Evolutionary conservation across 208 protist species (phyloP).

Genomic region (Tritrichomonas musculus): DNA sequence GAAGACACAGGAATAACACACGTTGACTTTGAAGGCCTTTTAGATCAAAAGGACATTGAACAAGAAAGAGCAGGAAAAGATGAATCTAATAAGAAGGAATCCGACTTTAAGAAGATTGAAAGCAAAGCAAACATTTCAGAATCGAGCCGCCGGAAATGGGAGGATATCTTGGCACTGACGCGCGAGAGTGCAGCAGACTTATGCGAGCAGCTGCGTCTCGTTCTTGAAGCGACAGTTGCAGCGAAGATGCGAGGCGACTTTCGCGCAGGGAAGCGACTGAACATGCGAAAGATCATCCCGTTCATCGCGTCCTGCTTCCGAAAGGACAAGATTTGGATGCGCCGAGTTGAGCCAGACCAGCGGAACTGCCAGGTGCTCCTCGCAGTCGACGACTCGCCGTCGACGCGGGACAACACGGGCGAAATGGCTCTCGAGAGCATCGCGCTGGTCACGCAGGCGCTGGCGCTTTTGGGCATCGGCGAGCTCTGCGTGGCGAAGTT

Average conservation of each 20-base stretch:
- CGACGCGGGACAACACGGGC: conserved; percentile 82
- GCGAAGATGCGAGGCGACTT: conserved; percentile 97
- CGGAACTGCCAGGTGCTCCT: conserved; percentile 72
- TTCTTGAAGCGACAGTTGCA: conserved; percentile 90
- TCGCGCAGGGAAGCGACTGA: conserved; percentile 98
- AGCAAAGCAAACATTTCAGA: neutral
- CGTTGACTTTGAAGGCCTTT: neutral
- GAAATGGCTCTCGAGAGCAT: conserved; percentile 84
- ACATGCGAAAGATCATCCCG: conserved; percentile 98
- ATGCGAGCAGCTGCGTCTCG: conserved; percentile 95
- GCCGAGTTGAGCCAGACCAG: conserved; percentile 87
- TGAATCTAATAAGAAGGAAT: no score
- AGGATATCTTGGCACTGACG: conserved; percentile 73
- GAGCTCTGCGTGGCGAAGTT: conserved; percentile 59
- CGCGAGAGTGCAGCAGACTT: conserved; percentile 80
- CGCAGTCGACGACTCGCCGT: conserved; percentile 96
- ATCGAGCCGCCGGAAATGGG: neutral
- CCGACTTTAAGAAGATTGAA: no score
- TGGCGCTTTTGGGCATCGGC: conserved; percentile 89
- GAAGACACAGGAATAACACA: neutral
- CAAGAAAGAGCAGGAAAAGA: no score
- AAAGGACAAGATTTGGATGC: conserved; percentile 99
- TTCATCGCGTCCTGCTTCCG: conserved; percentile 98
- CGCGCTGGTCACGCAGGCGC: conserved; percentile 79
- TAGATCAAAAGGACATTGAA: neutral